A percentile compares a stretch with the other conserved stretches of the same genome.
Evolutionary conservation across 140 eudicot genomes (phyloP).

Genomic region (Oenanthe javanica): DNA sequence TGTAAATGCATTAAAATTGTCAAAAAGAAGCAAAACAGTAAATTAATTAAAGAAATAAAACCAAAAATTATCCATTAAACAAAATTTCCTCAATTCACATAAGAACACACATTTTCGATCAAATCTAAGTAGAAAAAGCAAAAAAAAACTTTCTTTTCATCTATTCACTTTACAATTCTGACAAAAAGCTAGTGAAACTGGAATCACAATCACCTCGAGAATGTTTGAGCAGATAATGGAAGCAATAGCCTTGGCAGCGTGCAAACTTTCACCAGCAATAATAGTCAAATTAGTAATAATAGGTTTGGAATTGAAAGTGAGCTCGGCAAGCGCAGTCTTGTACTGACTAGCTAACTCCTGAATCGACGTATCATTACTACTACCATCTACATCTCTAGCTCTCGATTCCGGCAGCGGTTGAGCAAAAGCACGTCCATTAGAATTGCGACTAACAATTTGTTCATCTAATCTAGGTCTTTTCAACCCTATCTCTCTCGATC

Average conservation of each 20-base stretch:
- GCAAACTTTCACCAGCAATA: constrained; percentile 87
- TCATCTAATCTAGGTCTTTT: constrained; percentile 75
- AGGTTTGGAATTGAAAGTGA: constrained; percentile 91
- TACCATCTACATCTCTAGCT: constrained; percentile 35
- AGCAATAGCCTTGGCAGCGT: constrained; percentile 86
- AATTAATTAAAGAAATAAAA: background rate
- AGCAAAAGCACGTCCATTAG: constrained; percentile 35
- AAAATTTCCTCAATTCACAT: background rate
- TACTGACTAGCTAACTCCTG: constrained; percentile 92
- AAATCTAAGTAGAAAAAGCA: background rate
- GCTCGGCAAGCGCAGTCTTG: constrained; percentile 76
- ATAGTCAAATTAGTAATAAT: constrained; percentile 90
- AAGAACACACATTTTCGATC: background rate
- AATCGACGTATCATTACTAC: constrained; percentile 19
- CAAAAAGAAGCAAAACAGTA: background rate
- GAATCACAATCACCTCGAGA: constrained; percentile 86
- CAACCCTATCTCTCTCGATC: constrained; percentile 49
- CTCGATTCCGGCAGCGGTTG: constrained; percentile 30
- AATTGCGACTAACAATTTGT: constrained; percentile 25
- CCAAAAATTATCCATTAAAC: constrained; percentile 4
- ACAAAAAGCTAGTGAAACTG: constrained; percentile 20
- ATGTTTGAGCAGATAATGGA: constrained; percentile 66
- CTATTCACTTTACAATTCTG: constrained; percentile 16
- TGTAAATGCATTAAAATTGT: background rate
- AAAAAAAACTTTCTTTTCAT: background rate